phyloP scores from a whole-genome alignment of 176 grass and related monocot genomes.

The Otatea glauca region DNA sequence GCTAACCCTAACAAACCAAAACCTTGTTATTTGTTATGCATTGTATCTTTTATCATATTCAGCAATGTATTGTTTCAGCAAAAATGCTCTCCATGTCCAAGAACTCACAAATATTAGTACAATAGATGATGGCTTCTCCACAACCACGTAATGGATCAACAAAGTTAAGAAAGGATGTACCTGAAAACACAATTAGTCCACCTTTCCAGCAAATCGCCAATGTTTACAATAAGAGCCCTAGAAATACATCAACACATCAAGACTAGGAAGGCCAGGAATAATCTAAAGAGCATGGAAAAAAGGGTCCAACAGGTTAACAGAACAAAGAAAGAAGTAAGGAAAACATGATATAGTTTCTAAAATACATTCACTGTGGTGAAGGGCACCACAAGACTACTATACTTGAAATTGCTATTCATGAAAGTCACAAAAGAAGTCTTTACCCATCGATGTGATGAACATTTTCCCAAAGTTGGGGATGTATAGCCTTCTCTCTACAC shows the following conservation, averaged over 20 bases:
- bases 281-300: not conserved
- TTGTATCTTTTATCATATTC: not conserved
- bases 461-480: conserved; percentile 84
- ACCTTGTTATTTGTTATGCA: not conserved
- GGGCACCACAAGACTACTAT: not conserved
- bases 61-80: not conserved
- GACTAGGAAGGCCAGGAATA: not conserved
- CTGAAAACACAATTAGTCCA: conserved; percentile 80
- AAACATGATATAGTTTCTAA: not conserved
- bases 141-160: not conserved
- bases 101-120: not conserved
- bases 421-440: conserved; percentile 3
- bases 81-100: not conserved
- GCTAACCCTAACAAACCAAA: too few species aligned
- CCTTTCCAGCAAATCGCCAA: conserved; percentile 81
- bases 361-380: too few species aligned
- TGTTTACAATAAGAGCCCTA: conserved; percentile 75
- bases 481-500: conserved; percentile 83
- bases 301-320: not conserved
- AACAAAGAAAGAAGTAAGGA: not conserved
- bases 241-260: not conserved
- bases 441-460: conserved; percentile 79
- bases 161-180: conserved; percentile 37
- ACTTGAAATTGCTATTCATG: not conserved
- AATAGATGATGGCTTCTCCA: not conserved